Percentiles rank a stretch among this genome's conserved stretches.
phyloP scores from a whole-genome alignment of 257 asterid genomes.

The Jacaranda copaia region DNA sequence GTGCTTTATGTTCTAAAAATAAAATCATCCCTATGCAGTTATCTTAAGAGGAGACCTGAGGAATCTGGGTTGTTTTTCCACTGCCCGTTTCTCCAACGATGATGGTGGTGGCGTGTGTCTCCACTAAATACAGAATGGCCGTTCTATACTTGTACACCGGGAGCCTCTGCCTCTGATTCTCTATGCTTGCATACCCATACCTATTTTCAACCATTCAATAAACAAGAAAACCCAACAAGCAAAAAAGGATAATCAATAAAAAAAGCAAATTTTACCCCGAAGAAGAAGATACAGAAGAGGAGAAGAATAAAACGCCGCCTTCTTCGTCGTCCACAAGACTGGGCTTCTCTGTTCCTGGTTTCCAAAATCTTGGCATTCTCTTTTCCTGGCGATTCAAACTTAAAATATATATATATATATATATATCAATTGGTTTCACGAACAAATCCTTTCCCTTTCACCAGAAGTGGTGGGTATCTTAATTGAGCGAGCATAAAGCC shows the following conservation, averaged over 20 bases:
- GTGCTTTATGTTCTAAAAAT: neutral
- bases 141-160: constrained; percentile 80
- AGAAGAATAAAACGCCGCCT: constrained; percentile 80
- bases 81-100: constrained; percentile 97
- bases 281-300: constrained; percentile 70
- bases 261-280: constrained; percentile 56
- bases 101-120: constrained; percentile 87
- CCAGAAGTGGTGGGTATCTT: too few relatives aligned
- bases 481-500: too few relatives aligned
- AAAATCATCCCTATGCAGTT: neutral
- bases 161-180: constrained; percentile 76
- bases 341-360: constrained; percentile 90
- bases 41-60: constrained; percentile 62
- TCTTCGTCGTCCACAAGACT: constrained; percentile 92
- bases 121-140: constrained; percentile 79
- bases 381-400: neutral
- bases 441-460: too few relatives aligned
- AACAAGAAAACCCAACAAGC: neutral
- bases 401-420: too few relatives aligned
- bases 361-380: constrained; percentile 83
- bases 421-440: neutral
- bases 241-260: neutral
- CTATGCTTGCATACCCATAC: constrained; percentile 66
- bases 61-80: constrained; percentile 98
- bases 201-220: constrained; percentile 39